Evolutionary conservation across 2,329 filamentous ascomycete genomes (phyloP).

Genomic region (Pseudogymnoascus sp.): DNA sequence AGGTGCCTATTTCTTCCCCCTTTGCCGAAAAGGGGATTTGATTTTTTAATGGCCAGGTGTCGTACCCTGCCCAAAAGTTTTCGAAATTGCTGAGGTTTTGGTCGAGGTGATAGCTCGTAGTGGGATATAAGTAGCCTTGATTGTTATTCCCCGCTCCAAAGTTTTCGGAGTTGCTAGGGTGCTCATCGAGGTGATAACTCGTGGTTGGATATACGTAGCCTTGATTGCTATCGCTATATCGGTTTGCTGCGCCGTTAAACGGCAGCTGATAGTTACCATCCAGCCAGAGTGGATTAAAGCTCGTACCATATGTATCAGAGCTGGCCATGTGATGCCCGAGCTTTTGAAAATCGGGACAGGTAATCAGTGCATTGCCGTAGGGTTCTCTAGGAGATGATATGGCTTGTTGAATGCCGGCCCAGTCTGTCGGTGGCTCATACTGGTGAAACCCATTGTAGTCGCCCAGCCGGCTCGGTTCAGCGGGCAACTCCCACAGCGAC

Average conservation of each 20-base stretch:
- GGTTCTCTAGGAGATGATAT: not conserved
- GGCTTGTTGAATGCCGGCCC: not conserved
- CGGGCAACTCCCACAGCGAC: not conserved
- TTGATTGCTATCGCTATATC: not conserved
- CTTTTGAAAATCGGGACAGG: not conserved
- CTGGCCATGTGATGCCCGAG: not conserved
- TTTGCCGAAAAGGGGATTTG: not conserved
- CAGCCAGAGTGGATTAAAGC: not conserved
- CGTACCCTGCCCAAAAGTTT: not conserved
- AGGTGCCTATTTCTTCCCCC: not conserved
- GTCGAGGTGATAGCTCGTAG: not conserved
- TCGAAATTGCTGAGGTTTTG: not conserved
- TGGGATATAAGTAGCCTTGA: not conserved
- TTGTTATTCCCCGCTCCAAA: not conserved
- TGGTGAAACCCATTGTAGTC: not conserved
- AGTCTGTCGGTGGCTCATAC: not conserved
- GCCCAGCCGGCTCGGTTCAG: not conserved
- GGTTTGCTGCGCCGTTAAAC: not conserved
- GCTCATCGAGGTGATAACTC: not conserved
- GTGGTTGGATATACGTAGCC: rapidly evolving
- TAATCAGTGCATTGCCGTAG: not conserved
- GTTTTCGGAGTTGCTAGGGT: not conserved
- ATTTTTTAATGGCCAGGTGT: not conserved
- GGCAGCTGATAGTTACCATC: not conserved
- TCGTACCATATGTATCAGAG: not conserved